A percentile compares a stretch with the other conserved stretches of the same genome.
Evolutionary conservation across 345 rosid genomes (phyloP).

Genomic region (Eucalyptus fibrosa): DNA sequence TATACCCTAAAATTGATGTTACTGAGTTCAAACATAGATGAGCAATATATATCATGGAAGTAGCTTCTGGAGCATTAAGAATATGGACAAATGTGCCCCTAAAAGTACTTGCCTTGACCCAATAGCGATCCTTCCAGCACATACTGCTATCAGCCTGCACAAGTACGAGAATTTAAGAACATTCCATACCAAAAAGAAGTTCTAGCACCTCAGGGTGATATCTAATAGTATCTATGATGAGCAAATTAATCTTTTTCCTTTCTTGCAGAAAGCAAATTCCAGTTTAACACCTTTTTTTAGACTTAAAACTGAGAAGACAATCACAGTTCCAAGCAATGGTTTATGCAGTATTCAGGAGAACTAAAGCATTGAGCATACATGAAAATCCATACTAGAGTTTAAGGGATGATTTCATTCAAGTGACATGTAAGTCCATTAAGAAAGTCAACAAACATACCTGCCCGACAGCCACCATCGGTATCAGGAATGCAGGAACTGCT

Average conservation of each 20-base stretch:
- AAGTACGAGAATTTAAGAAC: not conserved
- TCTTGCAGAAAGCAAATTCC: not conserved
- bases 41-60: not conserved
- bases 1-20: not conserved
- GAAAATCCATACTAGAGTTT: not conserved
- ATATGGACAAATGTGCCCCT: not conserved
- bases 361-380: not conserved
- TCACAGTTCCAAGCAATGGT: not conserved
- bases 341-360: not conserved
- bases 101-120: slow-evolving; percentile 84
- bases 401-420: not conserved
- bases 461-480: slow-evolving; percentile 55
- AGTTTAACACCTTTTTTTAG: not conserved
- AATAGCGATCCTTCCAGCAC: slow-evolving; percentile 70
- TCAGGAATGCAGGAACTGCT: slow-evolving; percentile 68
- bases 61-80: not conserved
- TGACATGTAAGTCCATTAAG: not conserved
- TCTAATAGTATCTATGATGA: not conserved
- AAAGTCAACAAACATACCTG: slow-evolving; percentile 31
- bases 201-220: not conserved
- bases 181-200: not conserved
- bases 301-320: not conserved
- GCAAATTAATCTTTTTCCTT: not conserved
- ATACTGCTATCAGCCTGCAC: slow-evolving; percentile 62
- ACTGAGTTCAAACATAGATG: not conserved